Evolutionary conservation across 345 rosid genomes (phyloP).

Genomic region (Dipteronia dyeriana): DNA sequence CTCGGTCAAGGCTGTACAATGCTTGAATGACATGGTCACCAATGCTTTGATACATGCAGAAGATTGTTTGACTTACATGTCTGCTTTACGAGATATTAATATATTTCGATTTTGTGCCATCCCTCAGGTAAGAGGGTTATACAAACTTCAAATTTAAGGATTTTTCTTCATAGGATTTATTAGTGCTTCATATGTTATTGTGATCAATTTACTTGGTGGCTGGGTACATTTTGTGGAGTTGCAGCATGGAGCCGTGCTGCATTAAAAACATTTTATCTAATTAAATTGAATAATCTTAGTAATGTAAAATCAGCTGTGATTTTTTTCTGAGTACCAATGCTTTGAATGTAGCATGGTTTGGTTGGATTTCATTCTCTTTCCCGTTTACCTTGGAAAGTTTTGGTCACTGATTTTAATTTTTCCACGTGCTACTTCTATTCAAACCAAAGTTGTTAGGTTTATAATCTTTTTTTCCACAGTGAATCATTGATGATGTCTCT

Average conservation of each 20-base stretch:
- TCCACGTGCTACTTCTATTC: not conserved
- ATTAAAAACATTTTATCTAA: not conserved
- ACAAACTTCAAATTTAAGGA: not conserved
- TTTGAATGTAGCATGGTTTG: not conserved
- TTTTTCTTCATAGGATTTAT: not conserved
- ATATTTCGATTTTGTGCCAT: slow-evolving; percentile 91
- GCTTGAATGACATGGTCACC: slow-evolving; percentile 95
- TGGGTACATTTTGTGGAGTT: not conserved
- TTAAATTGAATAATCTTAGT: not conserved
- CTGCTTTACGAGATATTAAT: slow-evolving; percentile 60
- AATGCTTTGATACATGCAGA: slow-evolving; percentile 75
- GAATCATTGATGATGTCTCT: not conserved
- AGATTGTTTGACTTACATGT: slow-evolving; percentile 81
- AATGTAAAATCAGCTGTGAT: not conserved
- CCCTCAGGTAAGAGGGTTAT: slow-evolving; percentile 60
- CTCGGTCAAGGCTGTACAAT: slow-evolving; percentile 77
- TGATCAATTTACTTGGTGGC: not conserved
- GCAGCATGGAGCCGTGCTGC: not conserved
- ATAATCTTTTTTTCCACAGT: not conserved
- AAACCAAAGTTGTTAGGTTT: not conserved
- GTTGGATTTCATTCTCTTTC: not conserved
- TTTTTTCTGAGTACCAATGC: not conserved
- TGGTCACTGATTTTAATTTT: not conserved
- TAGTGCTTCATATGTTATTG: not conserved
- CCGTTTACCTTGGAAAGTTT: not conserved